Conservation (phyloP, 208 protist genomes). For the Leishmania gerbilli region DNA sequence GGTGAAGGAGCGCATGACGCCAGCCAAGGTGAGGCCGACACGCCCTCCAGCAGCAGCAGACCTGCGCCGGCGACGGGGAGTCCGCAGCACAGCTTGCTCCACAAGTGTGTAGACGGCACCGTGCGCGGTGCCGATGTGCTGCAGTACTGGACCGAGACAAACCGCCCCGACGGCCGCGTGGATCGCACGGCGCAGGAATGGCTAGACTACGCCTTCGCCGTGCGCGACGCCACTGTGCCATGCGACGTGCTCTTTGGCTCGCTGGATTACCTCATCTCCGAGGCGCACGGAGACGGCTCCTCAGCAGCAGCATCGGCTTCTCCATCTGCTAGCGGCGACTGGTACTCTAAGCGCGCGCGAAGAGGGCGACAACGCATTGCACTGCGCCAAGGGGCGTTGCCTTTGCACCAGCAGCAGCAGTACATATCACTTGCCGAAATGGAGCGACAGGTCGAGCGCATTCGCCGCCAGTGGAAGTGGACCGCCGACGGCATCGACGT, state of each 20-base stretch:
- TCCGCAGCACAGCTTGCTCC: conserved; percentile 38
- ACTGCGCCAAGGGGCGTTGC: neutral
- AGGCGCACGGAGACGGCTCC: neutral
- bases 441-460: conserved; percentile 63
- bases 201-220: conserved; percentile 61
- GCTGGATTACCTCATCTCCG: conserved; percentile 45
- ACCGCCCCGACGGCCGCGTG: conserved; percentile 60
- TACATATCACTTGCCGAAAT: conserved; percentile 66
- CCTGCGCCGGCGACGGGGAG: neutral
- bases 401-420: neutral
- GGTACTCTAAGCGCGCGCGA: neutral
- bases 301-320: neutral
- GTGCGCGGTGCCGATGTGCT: conserved; percentile 66
- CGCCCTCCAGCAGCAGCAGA: conserved; percentile 3
- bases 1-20: neutral
- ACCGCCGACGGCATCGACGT: conserved; percentile 84
- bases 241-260: conserved; percentile 84
- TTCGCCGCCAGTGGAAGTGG: conserved; percentile 46
- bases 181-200: conserved; percentile 67
- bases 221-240: conserved; percentile 39
- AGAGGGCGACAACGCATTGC: neutral
- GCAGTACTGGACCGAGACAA: conserved; percentile 77
- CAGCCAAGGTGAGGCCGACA: neutral
- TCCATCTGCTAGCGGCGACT: neutral
- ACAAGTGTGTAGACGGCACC: conserved; percentile 62